Percentiles rank a stretch among this genome's conserved stretches.
These are phyloP conservation scores for Penicillium sp. DNA, from an alignment of 2,329 filamentous ascomycete genomes.

Conservation along the genomic window DNA sequence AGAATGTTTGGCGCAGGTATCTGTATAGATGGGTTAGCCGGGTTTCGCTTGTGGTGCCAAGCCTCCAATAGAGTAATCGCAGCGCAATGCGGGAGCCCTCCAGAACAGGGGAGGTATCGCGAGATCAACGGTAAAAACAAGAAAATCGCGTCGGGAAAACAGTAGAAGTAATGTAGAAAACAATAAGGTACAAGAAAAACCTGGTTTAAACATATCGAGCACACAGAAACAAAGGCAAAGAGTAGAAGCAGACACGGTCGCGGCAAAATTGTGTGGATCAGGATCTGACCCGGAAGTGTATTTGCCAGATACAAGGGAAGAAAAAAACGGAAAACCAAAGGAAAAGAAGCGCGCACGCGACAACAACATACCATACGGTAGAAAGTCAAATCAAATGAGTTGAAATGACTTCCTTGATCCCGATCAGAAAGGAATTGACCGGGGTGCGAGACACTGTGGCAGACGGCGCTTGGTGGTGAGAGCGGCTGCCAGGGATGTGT, in stretches of 20 bases:
- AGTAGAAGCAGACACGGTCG: conserved; percentile 24
- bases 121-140: conserved; percentile 7
- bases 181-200: neutral
- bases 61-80: conserved; percentile 22
- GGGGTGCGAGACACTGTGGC: conserved; percentile 1
- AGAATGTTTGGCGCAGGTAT: conserved; percentile 2
- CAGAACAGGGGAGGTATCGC: conserved; percentile 12
- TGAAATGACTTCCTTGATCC: neutral
- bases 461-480: conserved; percentile 15
- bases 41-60: conserved; percentile 40
- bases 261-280: conserved; percentile 30
- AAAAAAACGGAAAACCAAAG: neutral
- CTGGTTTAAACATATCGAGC: neutral
- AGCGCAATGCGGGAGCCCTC: conserved; percentile 13
- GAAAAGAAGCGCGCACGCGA: conserved; percentile 8
- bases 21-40: conserved; percentile 33
- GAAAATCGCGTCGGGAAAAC: neutral
- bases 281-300: conserved; percentile 26
- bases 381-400: neutral
- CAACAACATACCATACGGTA: conserved; percentile 21
- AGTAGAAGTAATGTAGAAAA: conserved; percentile 1
- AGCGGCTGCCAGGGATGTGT: conserved; percentile 35
- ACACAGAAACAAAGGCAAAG: conserved; percentile 3
- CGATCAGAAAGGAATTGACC: neutral
- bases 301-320: conserved; percentile 9